These are phyloP conservation scores for Dryadomyces quercivorus DNA, from an alignment of 2,329 filamentous ascomycete species.

Conservation along the genomic window DNA sequence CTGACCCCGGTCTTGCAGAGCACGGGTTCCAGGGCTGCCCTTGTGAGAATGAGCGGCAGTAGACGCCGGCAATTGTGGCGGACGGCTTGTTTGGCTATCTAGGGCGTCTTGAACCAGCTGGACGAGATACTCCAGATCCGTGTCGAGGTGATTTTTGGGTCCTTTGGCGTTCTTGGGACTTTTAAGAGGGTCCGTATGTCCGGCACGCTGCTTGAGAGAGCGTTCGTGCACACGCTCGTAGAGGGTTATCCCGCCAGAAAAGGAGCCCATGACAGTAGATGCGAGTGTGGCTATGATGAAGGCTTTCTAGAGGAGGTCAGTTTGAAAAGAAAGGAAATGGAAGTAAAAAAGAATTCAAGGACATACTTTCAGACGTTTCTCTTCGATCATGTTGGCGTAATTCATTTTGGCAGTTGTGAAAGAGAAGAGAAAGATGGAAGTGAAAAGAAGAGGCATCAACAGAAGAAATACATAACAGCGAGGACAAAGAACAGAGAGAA, in stretches of 20 bases:
- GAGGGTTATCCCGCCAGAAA: slow-evolving; percentile 23
- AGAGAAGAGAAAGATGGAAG: neutral
- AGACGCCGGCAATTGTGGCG: slow-evolving; percentile 15
- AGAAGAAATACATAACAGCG: neutral
- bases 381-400: slow-evolving; percentile 22
- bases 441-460: neutral
- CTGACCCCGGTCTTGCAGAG: slow-evolving; percentile 21
- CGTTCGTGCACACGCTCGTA: slow-evolving; percentile 23
- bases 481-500: neutral
- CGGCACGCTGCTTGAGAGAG: slow-evolving; percentile 19
- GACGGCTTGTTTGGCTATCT: slow-evolving; percentile 8
- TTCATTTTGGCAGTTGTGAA: slow-evolving; percentile 12
- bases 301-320: slow-evolving; percentile 17
- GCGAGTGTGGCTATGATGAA: slow-evolving; percentile 27
- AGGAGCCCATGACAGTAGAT: slow-evolving; percentile 25
- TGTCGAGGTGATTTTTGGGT: slow-evolving; percentile 5
- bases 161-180: neutral
- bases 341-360: neutral
- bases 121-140: slow-evolving; percentile 24
- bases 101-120: slow-evolving; percentile 24
- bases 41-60: slow-evolving; percentile 21
- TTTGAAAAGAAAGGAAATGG: neutral
- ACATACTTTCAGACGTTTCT: slow-evolving; percentile 22
- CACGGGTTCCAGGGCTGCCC: slow-evolving; percentile 18
- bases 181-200: slow-evolving; percentile 18